Percentiles rank a stretch among this genome's conserved stretches.
Conservation (phyloP, 768 basidiomycete species). For the Solioccasus polychromus region DNA sequence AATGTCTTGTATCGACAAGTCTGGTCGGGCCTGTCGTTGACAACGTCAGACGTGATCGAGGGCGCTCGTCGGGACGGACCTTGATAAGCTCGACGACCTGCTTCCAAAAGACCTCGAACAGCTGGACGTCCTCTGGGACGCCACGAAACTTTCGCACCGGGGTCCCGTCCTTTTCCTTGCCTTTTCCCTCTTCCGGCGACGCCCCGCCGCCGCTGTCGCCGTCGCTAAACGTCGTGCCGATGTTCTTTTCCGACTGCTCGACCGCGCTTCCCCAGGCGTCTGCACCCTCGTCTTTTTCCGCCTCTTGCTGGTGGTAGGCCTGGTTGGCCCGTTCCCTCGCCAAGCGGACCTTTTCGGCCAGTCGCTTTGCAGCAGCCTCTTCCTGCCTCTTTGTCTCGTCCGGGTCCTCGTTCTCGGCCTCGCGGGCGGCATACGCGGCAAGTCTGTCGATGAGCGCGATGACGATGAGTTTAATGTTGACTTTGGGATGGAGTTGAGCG, state of each 20-base stretch:
- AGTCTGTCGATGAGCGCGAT: conserved; percentile 96
- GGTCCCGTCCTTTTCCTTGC: conserved; percentile 54
- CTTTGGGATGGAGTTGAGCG: conserved; percentile 94
- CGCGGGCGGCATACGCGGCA: conserved; percentile 93
- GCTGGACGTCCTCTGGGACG: conserved; percentile 88
- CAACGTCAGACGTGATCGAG: conserved; percentile 7
- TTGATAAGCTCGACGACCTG: conserved; percentile 98
- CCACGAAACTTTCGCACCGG: conserved; percentile 86
- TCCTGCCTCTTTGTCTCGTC: conserved; percentile 93
- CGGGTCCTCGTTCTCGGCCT: conserved; percentile 94
- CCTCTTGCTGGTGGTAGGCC: conserved; percentile 41
- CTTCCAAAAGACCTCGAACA: conserved; percentile 99
- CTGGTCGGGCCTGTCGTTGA: conserved; percentile 81
- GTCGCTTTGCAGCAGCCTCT: conserved; percentile 83
- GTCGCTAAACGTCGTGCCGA: not conserved
- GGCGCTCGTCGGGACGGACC: conserved; percentile 44
- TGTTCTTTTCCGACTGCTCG: conserved; percentile 20
- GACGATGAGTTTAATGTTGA: conserved; percentile 98
- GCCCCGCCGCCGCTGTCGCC: conserved; percentile 17
- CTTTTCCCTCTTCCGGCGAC: conserved; percentile 26
- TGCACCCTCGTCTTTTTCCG: conserved; percentile 15
- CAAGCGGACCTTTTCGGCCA: conserved; percentile 81
- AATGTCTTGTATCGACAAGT: conserved; percentile 95
- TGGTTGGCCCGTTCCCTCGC: conserved; percentile 62
- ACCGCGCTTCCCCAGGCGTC: conserved; percentile 27